Conservation (phyloP, 2,329 filamentous ascomycete species). For the Colletotrichum sp. region DNA sequence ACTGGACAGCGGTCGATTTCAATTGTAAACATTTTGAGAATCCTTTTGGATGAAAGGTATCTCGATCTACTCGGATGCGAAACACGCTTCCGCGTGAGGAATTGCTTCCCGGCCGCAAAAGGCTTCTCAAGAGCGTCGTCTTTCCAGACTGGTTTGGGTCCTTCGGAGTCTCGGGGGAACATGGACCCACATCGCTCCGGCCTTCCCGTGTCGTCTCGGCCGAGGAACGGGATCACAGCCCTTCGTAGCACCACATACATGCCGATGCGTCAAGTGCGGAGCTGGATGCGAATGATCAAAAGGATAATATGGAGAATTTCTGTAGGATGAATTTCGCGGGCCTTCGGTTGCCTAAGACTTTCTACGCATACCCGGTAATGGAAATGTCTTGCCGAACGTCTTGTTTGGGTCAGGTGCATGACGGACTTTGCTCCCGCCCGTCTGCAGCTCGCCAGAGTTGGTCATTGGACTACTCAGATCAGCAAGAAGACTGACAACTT, state of each 20-base stretch:
- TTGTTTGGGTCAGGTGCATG: background rate
- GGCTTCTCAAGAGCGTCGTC: rapidly evolving
- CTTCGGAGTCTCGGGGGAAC: background rate
- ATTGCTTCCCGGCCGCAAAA: too few relatives aligned
- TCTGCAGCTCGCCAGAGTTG: background rate
- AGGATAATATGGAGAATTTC: too few relatives aligned
- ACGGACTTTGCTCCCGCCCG: background rate
- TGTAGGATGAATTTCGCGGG: too few relatives aligned
- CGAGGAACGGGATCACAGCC: background rate
- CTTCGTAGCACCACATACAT: background rate
- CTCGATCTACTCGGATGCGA: too few relatives aligned
- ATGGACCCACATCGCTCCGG: background rate
- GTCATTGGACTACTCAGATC: background rate
- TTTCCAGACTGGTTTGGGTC: background rate
- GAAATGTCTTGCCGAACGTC: background rate
- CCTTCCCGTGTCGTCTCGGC: background rate
- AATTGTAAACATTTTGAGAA: too few relatives aligned
- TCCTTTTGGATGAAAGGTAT: too few relatives aligned
- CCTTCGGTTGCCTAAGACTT: too few relatives aligned
- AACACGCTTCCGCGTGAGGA: too few relatives aligned
- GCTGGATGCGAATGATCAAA: rapidly evolving
- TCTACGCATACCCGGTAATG: too few relatives aligned
- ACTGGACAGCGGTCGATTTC: too few relatives aligned
- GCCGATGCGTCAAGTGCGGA: background rate
- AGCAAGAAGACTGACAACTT: background rate